Evolutionary conservation across 2,329 filamentous ascomycete genomes (phyloP), one percentile per base, ranked within the genome.

Genomic region (Cladophialophora chaetospira): DNA sequence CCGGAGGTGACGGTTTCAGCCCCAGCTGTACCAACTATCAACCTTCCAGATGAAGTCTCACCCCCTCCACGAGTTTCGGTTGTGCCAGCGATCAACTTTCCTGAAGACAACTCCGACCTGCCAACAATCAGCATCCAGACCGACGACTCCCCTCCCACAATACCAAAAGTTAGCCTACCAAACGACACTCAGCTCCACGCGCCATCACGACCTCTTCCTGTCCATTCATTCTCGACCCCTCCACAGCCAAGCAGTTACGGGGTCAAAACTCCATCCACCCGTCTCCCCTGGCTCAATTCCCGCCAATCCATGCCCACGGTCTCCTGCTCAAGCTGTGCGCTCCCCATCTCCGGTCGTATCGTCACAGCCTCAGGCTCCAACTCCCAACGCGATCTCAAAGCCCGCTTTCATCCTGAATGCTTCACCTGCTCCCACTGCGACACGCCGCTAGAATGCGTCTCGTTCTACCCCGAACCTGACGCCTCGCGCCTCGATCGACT

Each of bases 381-480:
- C 31, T 26, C 50, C 9, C 35, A 29, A 13, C 55, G 33, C 19
- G 49, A 45, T 23, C 50, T 62, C 33, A 66, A 64, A 59, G 65
- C 63, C 19, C 88, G 92, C 17, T 97, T 97, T 71, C 94, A 99
- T 66, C 92, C 94, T 0, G 85, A 91, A 63, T 99, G 94, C 73
- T 97, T 99, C 76, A 82, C 84, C 40, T 99, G 94, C 76, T 88
- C 90, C 71, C 82, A 89, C 58, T 99, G 94, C 71, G 86, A 87
- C 26, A 96, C 92, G 8, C 82, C 86, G 17, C 87, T 99, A 15
- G 94, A 99, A 75, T 93, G 91, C 53, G 89, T 99, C 55, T 94
- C 96, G 66, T 97, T 99, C 72, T 96, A 94, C 65, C 91, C 91
- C 0, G 94, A 99, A 72, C 94, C 94, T 0, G 84, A 91, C 6